Base-by-base conservation (phyloP, 352 stramenopile species). In the Blastocystis sp. region DNA sequence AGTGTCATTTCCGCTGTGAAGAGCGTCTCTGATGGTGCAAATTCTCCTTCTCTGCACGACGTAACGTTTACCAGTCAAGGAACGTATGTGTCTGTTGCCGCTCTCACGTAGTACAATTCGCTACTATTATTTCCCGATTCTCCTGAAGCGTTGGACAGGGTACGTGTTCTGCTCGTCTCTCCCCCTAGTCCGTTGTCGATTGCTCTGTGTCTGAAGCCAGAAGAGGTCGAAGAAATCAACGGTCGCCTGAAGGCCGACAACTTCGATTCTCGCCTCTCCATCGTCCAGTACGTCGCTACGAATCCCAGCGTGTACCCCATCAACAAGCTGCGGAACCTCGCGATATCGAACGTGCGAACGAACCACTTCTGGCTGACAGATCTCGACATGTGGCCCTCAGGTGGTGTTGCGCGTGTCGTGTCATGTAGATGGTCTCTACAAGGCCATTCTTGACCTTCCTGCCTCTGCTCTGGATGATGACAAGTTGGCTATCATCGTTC, bases 361-460 rank as follows among this genome's bases (percentile, higher is more conserved):
- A 45, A 73, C 53, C 76, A 88, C 47, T 88, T 88, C 26, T 88
- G 76, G 76, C 41, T 88, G 41, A 88, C 76, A 4, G 76, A 88
- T 43, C 13, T 88, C 13, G 76, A 88, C 53, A 69, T 88, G 55
- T 88, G 76, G 76, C 76, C 76, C 50, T 76, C 59, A 54, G 39
- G 64, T 88, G 20, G 8, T 34, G n/a, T 45, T 26, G 8, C 18
- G 13, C 6, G 20, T 30, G 11, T 34, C 34, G 30, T 18, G 18
- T 59, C 13, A 78, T 7, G 13, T 88, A 88, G 76, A 88, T n/a
- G 47, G 64, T 30, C 59, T 76, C n/a, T 88, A 88, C 53, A 37
- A 88, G 16, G 59, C 41, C 11, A 68, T 88, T 78, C 26, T 76
- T 9, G 16, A n/a, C 3, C 64, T 88, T n/a, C 76, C 76, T 18